Conservation (phyloP, 805 yeast species). For the Barnettozyma vustinii region DNA sequence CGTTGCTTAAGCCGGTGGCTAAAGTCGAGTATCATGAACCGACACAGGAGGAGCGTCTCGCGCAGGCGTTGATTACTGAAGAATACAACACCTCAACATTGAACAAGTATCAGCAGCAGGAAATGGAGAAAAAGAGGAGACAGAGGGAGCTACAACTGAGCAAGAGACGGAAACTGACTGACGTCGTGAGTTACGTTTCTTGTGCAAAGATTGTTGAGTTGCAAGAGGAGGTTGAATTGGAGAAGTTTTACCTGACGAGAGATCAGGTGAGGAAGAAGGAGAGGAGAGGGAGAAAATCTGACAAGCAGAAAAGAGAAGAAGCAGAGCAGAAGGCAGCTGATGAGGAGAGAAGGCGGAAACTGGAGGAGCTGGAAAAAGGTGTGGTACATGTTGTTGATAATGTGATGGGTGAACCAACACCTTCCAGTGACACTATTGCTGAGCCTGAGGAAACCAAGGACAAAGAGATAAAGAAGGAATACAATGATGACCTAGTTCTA, state of each 20-base stretch:
- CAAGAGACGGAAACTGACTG: constrained; percentile 53
- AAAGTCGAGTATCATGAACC: constrained; percentile 37
- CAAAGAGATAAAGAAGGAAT: background rate
- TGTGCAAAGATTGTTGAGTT: constrained; percentile 53
- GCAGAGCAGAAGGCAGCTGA: constrained; percentile 28
- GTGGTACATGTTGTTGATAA: constrained; percentile 6
- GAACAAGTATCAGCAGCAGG: constrained; percentile 78
- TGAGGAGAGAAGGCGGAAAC: constrained; percentile 24
- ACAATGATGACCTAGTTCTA: background rate
- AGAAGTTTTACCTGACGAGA: constrained; percentile 36
- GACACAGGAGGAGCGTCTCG: constrained; percentile 41
- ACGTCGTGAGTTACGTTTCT: constrained; percentile 51
- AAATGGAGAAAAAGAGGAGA: constrained; percentile 68
- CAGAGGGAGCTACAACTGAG: constrained; percentile 70
- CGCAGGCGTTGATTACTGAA: constrained; percentile 88
- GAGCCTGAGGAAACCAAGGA: background rate
- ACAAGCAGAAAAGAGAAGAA: constrained; percentile 35
- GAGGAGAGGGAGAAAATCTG: constrained; percentile 37
- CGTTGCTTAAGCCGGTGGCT: constrained; percentile 36
- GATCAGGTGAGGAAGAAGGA: constrained; percentile 36
- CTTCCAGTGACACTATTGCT: background rate
- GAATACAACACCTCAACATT: constrained; percentile 66
- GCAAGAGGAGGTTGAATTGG: constrained; percentile 51
- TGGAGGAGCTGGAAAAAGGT: constrained; percentile 18
- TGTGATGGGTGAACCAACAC: background rate